Evolutionary conservation across 2,329 filamentous ascomycete species (phyloP), one percentile per base, ranked within the genome.

Genomic region (Claviceps pazoutovae): DNA sequence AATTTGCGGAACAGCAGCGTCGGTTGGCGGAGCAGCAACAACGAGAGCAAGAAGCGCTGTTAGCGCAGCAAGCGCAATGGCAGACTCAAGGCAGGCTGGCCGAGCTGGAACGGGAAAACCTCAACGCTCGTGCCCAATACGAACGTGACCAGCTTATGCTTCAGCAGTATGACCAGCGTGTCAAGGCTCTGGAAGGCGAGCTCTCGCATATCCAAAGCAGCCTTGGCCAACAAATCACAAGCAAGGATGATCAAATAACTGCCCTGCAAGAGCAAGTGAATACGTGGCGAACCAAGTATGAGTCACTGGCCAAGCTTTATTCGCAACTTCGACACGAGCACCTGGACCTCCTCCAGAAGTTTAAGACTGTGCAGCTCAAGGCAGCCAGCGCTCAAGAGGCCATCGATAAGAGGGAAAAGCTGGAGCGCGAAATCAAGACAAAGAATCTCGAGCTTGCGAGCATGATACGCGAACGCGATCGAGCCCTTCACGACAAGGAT

Each of bases 361-460:
- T 95, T 71, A 98, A 98, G 76, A 77, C 83, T 6, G 87, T 96
- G 39, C 94, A 97, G 67, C 77, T 97, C 56, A 98, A 97, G 75
- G 93, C 93, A 1, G 89, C 91, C 16, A 97, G 90, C 5, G 93
- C 93, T 0, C 91, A 97, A 65, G 93, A 98, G 71, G 93, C 93
- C 1, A 95, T 97, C 56, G 93, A 97, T 53, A 83, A 80, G 60
- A 84, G 91, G 8, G 93, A 98, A 72, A 95, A 94, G 73, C 77
- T 98, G 50, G 89, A 97, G 71, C 85, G 91, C 37, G 93, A 98
- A 71, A 86, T 98, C 66, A 98, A 98, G 79, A 96, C 91, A 34
- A 98, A 98, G 79, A 98, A 98, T 64, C 74, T 98, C n/a, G 93
- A 98, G 68, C 72, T 98, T 55, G 93, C 93, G 36, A 89, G 97